Conservation (phyloP, 805 yeast genomes). For the Candida nonsorbophila region DNA sequence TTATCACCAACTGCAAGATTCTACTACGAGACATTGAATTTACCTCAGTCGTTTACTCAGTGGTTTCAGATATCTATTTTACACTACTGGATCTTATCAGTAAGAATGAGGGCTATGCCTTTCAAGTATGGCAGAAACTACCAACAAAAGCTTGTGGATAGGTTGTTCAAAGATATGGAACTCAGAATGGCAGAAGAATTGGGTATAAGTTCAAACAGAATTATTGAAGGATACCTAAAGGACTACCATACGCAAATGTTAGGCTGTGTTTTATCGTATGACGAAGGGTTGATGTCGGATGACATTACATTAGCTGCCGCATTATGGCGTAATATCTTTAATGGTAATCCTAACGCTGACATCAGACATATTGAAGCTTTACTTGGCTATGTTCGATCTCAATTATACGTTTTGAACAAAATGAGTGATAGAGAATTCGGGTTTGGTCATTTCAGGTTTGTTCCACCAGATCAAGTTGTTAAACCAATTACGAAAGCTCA, state of each 20-base stretch:
- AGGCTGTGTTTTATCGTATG: constrained; percentile 86
- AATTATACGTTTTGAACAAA: constrained; percentile 78
- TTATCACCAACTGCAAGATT: constrained; percentile 70
- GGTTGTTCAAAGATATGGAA: constrained; percentile 88
- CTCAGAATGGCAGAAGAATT: constrained; percentile 78
- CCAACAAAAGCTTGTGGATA: constrained; percentile 87
- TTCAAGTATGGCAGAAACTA: constrained; percentile 81
- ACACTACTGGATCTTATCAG: constrained; percentile 91
- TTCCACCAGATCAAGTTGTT: constrained; percentile 76
- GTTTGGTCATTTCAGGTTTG: constrained; percentile 80
- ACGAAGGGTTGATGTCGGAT: constrained; percentile 80
- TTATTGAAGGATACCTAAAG: constrained; percentile 80
- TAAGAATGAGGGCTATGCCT: constrained; percentile 96
- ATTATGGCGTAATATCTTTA: constrained; percentile 86
- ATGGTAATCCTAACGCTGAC: constrained; percentile 77
- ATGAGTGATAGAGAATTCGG: constrained; percentile 92
- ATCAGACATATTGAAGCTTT: constrained; percentile 79
- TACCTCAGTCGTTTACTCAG: constrained; percentile 87
- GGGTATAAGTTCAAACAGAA: constrained; percentile 74
- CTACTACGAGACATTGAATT: constrained; percentile 76
- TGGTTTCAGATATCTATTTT: constrained; percentile 91
- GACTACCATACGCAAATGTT: constrained; percentile 87
- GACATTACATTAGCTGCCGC: constrained; percentile 77
- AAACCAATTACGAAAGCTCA: constrained; percentile 65
- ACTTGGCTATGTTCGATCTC: constrained; percentile 86